Conservation (phyloP, 805 yeast species). For the Diddensiella caesifluorescens region DNA sequence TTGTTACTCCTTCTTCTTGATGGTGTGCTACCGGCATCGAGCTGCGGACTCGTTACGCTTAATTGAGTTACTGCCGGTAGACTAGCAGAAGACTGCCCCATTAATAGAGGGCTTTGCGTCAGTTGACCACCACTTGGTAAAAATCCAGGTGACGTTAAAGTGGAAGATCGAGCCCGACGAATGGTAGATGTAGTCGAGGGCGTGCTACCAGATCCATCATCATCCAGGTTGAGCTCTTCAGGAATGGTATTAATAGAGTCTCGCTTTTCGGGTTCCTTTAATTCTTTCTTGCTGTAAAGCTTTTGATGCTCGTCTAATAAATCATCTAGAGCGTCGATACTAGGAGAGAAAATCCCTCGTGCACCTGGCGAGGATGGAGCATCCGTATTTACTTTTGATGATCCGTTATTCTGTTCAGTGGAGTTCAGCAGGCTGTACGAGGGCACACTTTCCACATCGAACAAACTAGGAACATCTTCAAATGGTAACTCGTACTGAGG, state of each 20-base stretch:
- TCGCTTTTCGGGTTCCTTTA: neutral
- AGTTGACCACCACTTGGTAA: constrained; percentile 1
- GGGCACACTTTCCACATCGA: neutral
- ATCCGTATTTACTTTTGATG: neutral
- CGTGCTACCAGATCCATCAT: neutral
- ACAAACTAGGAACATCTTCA: constrained; percentile 5
- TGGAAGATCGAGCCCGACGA: constrained; percentile 10
- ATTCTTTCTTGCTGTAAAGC: constrained; percentile 14
- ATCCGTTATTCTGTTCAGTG: neutral
- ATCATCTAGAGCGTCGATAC: constrained; percentile 9
- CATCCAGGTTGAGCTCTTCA: constrained; percentile 13
- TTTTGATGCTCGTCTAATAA: constrained; percentile 15
- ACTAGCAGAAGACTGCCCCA: constrained; percentile 9
- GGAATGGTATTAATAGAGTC: constrained; percentile 15
- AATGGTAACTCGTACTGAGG: constrained; percentile 12
- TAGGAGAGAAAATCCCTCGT: constrained; percentile 8
- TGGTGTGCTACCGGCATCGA: neutral
- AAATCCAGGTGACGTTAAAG: constrained; percentile 15
- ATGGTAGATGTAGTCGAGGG: neutral
- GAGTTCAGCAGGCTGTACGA: neutral
- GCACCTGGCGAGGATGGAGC: too few species aligned
- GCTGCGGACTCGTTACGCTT: constrained; percentile 14
- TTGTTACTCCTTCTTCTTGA: neutral
- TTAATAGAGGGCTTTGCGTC: constrained; percentile 1
- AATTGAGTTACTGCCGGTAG: constrained; percentile 11